A percentile compares a stretch with the other conserved stretches of the same genome.
Evolutionary conservation across 805 yeast species (phyloP).

Genomic region (Suhomyces sp.): DNA sequence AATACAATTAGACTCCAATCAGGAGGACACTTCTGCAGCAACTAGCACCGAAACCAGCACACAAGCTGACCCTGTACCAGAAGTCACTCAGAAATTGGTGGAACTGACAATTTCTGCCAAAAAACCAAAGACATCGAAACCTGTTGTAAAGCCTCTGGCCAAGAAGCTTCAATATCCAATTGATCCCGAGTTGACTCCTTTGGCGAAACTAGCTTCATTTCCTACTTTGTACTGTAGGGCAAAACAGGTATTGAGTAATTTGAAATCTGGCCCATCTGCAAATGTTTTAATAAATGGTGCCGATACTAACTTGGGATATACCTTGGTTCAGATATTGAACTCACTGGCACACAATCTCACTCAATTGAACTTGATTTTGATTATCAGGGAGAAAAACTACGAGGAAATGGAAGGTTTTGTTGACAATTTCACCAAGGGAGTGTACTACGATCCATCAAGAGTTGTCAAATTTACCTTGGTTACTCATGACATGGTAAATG

Average conservation of each 20-base stretch:
- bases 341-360: constrained; percentile 28
- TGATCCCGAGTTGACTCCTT: constrained; percentile 22
- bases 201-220: constrained; percentile 34
- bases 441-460: constrained; percentile 21
- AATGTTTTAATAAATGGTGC: constrained; percentile 43
- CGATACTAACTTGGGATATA: constrained; percentile 39
- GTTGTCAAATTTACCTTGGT: constrained; percentile 24
- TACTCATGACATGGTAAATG: constrained; percentile 34
- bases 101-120: neutral
- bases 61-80: constrained; percentile 1
- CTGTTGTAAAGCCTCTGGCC: constrained; percentile 3
- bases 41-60: neutral
- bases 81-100: too few species aligned
- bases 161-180: constrained; percentile 4
- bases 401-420: constrained; percentile 21
- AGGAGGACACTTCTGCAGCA: neutral
- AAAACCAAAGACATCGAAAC: neutral
- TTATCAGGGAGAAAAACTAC: constrained; percentile 25
- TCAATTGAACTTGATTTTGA: constrained; percentile 29
- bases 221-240: constrained; percentile 39
- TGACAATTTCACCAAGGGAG: constrained; percentile 17
- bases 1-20: neutral
- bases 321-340: constrained; percentile 32
- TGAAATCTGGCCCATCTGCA: constrained; percentile 20
- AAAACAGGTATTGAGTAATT: constrained; percentile 32